Base-by-base conservation (phyloP, 2,329 filamentous ascomycete genomes). In the Scopulariopsis brevicaulis region DNA sequence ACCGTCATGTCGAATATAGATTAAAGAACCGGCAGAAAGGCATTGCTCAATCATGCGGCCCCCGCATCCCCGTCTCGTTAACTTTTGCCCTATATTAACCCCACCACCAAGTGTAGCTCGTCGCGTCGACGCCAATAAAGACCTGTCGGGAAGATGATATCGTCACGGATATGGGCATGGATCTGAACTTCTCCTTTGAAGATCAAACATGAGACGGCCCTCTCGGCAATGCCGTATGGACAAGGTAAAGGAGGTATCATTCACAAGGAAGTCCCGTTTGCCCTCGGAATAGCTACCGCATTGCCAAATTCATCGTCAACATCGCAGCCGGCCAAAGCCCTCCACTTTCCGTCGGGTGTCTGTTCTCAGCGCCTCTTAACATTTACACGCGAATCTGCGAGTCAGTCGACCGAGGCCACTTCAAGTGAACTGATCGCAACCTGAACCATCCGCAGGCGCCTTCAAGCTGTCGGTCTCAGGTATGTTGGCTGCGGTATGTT, bases 11-110 rank as follows among this genome's bases (percentile, higher is more conserved):
- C 48, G 54, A 20, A 50, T 56, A 35, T 56, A 48, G 40, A 56
- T 56, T 56, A 50, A 56, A 37, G 54, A 25, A 20, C 48, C 54
- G 40, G 54, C 18, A 50, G 37, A 50, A 56, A 25, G 37, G 25
- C 54, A 20, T n/a, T 22, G 32, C 54, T 56, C 18, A 50, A 14
- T 50, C 54, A 46, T 56, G 37, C 54, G 40, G 40, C 32, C 24
- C 22, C 50, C 54, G 37, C 54, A 20, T 50, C 37, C n/a, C 11
- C 40, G n/a, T 25, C 32, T 25, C 15, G 35, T 43, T 18, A 22
- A 28, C 35, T 55, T n/a, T n/a, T 20, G 24, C 25, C 40, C 14
- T 22, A 56, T 43, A 56, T 56, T 56, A 56, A 50, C 43, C 24
- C 22, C 54, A 43, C 54, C 10, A 20, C 22, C 54, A 20, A 28